Base-by-base conservation (phyloP, 1,284 basidiomycete genomes). In the Mixia osmundae region DNA sequence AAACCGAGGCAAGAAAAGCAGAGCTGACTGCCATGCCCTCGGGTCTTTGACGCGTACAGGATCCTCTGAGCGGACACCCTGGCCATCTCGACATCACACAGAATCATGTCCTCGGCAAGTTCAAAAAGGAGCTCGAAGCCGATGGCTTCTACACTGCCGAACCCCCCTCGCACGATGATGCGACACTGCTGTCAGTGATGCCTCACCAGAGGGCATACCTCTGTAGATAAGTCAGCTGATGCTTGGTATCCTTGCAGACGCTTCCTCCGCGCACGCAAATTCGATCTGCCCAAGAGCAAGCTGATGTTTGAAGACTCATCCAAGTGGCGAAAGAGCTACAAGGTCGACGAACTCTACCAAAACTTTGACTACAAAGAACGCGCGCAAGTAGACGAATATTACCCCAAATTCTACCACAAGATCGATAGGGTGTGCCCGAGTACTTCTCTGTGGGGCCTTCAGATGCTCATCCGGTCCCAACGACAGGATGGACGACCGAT, bases 261-360 rank as follows among this genome's bases (percentile, higher is more conserved):
- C 7, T 95, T 94, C 62, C 63, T 95, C 42, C 69, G 89, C 25
- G 89, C 89, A 4, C 67, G 89, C 47, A 89, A 79, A 57, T 95
- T 94, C 53, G 82, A 95, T 59, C 55, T 91, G 4, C 54, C 58
- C 28, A 72, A 72, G 51, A 66, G 83, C 11, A 85, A 83, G 62
- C 58, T 62, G 49, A 95, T 95, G 89, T 62, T 94, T 49, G 53
- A 73, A 40, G 61, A 63, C 37, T 71, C 71, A 36, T 85, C 95
- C 57, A 62, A 85, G 48, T 97, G 89, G 89, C 69, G 89, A 54
- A 75, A 72, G 55, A 72, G 79, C 2, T 82, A 77, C 56, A 70
- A 71, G 20, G 75, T 91, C 28, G 85, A 94, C 42, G 76, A 89
- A 38, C 66, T 95, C 44, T 66, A 74, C 48, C 62, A 72, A 47